These are phyloP conservation scores for Chaetomium globosum DNA, from an alignment of 2,329 filamentous ascomycete species.

Conservation along the genomic window DNA sequence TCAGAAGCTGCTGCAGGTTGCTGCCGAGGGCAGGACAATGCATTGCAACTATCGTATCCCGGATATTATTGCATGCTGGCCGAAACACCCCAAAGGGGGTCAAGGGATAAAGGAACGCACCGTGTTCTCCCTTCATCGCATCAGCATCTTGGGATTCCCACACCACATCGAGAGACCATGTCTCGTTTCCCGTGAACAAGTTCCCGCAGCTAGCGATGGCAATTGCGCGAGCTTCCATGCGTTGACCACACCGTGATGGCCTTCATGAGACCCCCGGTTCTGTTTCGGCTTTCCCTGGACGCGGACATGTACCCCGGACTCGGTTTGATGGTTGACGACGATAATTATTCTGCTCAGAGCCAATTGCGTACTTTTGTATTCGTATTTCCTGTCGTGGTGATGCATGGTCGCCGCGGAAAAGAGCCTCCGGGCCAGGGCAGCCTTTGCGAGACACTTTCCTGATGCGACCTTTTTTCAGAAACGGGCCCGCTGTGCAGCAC, in stretches of 20 bases:
- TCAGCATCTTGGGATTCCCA: slow-evolving; percentile 19
- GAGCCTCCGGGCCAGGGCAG: slow-evolving; percentile 20
- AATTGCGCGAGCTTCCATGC: slow-evolving; percentile 20
- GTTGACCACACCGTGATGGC: slow-evolving; percentile 23
- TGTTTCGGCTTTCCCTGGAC: neutral
- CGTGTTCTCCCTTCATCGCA: neutral
- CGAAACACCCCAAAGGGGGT: neutral
- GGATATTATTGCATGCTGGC: neutral
- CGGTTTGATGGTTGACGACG: neutral
- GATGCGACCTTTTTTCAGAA: slow-evolving; percentile 12
- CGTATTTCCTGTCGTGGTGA: neutral
- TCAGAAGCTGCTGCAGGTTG: slow-evolving; percentile 6
- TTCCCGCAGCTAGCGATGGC: neutral
- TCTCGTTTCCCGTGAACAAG: neutral
- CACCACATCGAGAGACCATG: slow-evolving; percentile 16
- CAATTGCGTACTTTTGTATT: neutral
- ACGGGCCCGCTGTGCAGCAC: neutral
- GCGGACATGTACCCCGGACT: neutral
- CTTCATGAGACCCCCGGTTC: neutral
- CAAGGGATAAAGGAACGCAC: neutral
- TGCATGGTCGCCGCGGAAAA: slow-evolving; percentile 14
- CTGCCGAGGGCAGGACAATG: neutral
- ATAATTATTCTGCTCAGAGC: neutral
- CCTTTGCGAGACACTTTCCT: neutral
- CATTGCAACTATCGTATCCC: slow-evolving; percentile 8